These are phyloP conservation scores for Carnegiea gigantea DNA, from an alignment of 179 eudicot species.

Conservation along the genomic window DNA sequence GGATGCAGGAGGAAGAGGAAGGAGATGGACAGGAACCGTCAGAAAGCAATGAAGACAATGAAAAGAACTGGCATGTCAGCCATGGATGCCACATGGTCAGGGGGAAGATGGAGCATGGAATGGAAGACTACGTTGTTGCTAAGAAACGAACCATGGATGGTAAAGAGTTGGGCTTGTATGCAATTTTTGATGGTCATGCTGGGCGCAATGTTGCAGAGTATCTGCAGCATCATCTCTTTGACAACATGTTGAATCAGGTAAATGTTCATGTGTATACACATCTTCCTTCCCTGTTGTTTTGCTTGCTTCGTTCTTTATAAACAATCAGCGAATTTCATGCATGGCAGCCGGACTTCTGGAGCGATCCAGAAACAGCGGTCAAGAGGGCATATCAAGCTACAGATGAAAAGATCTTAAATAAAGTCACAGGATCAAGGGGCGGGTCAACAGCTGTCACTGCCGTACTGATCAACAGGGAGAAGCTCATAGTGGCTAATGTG, in stretches of 20 bases:
- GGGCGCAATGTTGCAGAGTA: conserved; percentile 50
- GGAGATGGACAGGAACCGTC: conserved; percentile 11
- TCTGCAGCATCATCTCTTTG: conserved; percentile 48
- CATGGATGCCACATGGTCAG: conserved; percentile 51
- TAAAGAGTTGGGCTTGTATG: conserved; percentile 44
- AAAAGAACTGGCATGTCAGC: conserved; percentile 27
- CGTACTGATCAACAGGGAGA: conserved; percentile 44
- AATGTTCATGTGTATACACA: neutral
- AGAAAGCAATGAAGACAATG: conserved; percentile 9
- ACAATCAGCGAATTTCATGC: neutral
- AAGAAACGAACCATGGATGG: conserved; percentile 32
- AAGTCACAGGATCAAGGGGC: conserved; percentile 38
- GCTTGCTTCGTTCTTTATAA: neutral
- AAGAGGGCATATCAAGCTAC: conserved; percentile 44
- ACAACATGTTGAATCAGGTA: conserved; percentile 54
- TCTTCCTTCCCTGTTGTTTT: neutral
- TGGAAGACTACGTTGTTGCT: conserved; percentile 61
- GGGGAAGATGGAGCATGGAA: conserved; percentile 53
- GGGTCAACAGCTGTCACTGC: conserved; percentile 64
- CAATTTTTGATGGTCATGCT: conserved; percentile 61
- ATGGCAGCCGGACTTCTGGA: conserved; percentile 52
- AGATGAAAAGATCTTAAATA: conserved; percentile 46
- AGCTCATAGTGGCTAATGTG: conserved; percentile 63
- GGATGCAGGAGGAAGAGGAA: conserved; percentile 31
- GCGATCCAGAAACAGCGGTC: conserved; percentile 41